Evolutionary conservation across 1,284 basidiomycete species (phyloP).

Genomic region (Coniferiporia sulphurascens): DNA sequence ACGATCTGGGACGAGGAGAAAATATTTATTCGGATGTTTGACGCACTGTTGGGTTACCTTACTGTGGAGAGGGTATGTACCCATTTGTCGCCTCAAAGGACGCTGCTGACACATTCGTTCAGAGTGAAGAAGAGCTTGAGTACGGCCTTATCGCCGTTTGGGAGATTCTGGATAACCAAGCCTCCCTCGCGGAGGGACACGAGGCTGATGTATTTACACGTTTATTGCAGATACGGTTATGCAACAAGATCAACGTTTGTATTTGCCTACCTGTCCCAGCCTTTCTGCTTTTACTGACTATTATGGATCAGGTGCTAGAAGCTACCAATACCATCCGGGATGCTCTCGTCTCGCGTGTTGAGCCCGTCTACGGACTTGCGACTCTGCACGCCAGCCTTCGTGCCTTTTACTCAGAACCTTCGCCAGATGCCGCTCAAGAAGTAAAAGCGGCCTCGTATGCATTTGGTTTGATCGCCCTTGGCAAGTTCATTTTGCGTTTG

Average conservation of each 20-base stretch:
- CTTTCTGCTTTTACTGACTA: constrained; percentile 6
- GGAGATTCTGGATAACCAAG: constrained; percentile 71
- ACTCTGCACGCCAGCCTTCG: constrained; percentile 69
- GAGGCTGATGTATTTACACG: constrained; percentile 66
- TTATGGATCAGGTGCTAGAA: constrained; percentile 56
- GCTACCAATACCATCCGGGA: constrained; percentile 77
- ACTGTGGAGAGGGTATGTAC: constrained; percentile 49
- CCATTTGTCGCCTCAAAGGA: constrained; percentile 16
- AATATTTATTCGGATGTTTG: constrained; percentile 61
- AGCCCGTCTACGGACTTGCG: constrained; percentile 78
- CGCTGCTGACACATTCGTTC: constrained; percentile 19
- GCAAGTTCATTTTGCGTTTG: constrained; percentile 72
- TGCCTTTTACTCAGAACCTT: constrained; percentile 51
- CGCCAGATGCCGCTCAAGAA: constrained; percentile 38
- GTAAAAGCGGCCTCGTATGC: constrained; percentile 64
- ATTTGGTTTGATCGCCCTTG: constrained; percentile 75
- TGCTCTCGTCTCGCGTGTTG: constrained; percentile 59
- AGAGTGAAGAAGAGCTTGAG: constrained; percentile 62
- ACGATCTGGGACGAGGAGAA: constrained; percentile 65
- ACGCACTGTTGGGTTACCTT: constrained; percentile 55
- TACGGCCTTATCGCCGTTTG: constrained; percentile 71
- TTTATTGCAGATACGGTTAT: constrained; percentile 60
- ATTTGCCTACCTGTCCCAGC: background rate
- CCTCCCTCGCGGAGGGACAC: constrained; percentile 61
- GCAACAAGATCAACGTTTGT: constrained; percentile 58